Conservation (phyloP, 208 protist genomes). For the Trypanosoma melophagium region DNA sequence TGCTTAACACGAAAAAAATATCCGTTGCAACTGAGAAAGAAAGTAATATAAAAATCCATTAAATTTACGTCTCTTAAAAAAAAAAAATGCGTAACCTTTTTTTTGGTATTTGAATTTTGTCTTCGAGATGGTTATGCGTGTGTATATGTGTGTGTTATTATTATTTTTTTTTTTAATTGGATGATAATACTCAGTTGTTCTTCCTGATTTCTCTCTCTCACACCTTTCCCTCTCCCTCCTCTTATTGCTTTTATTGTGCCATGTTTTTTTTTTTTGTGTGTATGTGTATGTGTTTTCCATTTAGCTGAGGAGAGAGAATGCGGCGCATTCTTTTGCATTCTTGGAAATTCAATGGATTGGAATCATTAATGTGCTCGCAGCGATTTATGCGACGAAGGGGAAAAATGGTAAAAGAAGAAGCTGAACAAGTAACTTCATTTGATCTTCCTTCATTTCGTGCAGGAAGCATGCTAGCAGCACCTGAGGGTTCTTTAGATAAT, state of each 20-base stretch:
- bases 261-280: neutral
- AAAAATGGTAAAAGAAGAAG: constrained; percentile 5
- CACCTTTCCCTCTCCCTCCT: neutral
- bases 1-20: constrained; percentile 10
- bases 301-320: constrained; percentile 2
- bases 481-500: constrained; percentile 55
- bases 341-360: constrained; percentile 12
- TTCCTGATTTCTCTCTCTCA: neutral
- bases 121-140: neutral
- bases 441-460: constrained; percentile 22
- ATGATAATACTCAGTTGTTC: neutral
- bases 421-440: constrained; percentile 5
- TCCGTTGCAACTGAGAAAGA: neutral
- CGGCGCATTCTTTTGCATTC: neutral
- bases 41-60: neutral
- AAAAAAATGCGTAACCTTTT: neutral
- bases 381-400: constrained; percentile 18
- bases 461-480: constrained; percentile 46
- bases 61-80: neutral
- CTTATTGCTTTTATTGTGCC: neutral
- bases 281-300: neutral
- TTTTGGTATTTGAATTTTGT: constrained; percentile 3
- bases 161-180: constrained; percentile 2
- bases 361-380: constrained; percentile 3
- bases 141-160: neutral